Evolutionary conservation across 129 eudicot species (phyloP), one percentile per base, ranked within the genome.

Genomic region (Smallanthus sonchifolius): DNA sequence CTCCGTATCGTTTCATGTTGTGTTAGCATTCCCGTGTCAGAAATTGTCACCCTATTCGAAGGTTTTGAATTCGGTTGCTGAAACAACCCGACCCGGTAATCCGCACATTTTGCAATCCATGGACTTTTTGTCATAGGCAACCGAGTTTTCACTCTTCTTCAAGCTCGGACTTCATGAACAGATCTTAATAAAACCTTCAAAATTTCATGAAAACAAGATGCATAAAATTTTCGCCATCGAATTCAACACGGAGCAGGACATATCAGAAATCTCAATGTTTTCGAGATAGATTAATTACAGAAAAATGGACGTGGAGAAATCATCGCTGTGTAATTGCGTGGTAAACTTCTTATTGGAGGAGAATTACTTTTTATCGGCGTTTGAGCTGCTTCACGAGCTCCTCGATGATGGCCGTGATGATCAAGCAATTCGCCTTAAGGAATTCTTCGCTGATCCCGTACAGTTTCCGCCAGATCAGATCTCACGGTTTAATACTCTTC

Each of bases 391-490:
- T 75, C 99, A 95, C 68, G 99, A 95, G 88, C 99, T 95, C 30
- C 92, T 95, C 74, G 99, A 95, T 37, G 99, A 95, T 47, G 99
- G 97, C 38, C 92, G 97, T 45, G 92, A 88, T 43, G 87, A 85
- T 77, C 97, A 86, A 40, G 99, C 99, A 13, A 95, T 95, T 79
- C 97, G 99, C 51, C 96, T 95, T 65, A 95, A 95, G 75, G 81
- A 95, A 38, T 91, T 88, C 74, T 95, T 95, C 73, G 79, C 94
- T 54, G 91, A 95, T 87, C 92, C 94, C 15, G 43, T 90, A 67
- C 97, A 91, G 15, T 95, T 95, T 66, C 97, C 99, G 43, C 95
- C 99, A 45, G 99, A 95, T 85, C 97, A 88, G 97, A 95, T 95
- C 91, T 86, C 99, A 10, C 96, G 97, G 75, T 88, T 91, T 69